These are phyloP conservation scores for Tilletia caries DNA, from an alignment of 1,284 basidiomycete genomes.

Conservation along the genomic window DNA sequence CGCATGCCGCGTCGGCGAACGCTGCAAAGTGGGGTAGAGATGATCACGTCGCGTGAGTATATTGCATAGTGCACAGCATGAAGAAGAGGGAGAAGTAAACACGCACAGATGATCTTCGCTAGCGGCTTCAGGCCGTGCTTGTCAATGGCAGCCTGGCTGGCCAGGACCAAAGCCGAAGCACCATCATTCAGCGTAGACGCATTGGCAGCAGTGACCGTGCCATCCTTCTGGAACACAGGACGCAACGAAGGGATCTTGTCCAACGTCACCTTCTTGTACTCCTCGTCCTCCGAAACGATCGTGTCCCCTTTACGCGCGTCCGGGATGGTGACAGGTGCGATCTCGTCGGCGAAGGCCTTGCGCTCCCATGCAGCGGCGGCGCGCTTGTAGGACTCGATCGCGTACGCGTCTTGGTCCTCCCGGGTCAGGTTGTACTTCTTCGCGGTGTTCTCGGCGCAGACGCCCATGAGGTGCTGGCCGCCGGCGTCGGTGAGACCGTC, in stretches of 20 bases:
- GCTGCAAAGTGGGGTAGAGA: conserved; percentile 63
- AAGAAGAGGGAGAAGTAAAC: not conserved
- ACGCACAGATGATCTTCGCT: conserved; percentile 55
- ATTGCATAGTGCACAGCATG: no score
- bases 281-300: conserved; percentile 86
- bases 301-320: conserved; percentile 88
- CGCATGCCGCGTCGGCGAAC: conserved; percentile 92
- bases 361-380: conserved; percentile 84
- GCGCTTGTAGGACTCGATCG: conserved; percentile 89
- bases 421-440: conserved; percentile 53
- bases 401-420: conserved; percentile 62
- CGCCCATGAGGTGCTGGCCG: conserved; percentile 42
- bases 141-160: conserved; percentile 44
- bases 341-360: conserved; percentile 80
- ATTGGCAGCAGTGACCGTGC: conserved; percentile 58
- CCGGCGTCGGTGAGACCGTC: conserved; percentile 69
- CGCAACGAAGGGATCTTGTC: conserved; percentile 55
- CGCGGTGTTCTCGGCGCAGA: conserved; percentile 56
- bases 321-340: conserved; percentile 69
- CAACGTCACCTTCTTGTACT: conserved; percentile 67
- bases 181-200: conserved; percentile 57
- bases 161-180: conserved; percentile 56
- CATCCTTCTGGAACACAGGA: conserved; percentile 56
- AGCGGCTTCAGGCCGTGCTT: conserved; percentile 54
- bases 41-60: no score